Evolutionary conservation across 2,329 filamentous ascomycete genomes (phyloP), one percentile per base, ranked within the genome.

Genomic region (Chrysoporthe austroafricana): DNA sequence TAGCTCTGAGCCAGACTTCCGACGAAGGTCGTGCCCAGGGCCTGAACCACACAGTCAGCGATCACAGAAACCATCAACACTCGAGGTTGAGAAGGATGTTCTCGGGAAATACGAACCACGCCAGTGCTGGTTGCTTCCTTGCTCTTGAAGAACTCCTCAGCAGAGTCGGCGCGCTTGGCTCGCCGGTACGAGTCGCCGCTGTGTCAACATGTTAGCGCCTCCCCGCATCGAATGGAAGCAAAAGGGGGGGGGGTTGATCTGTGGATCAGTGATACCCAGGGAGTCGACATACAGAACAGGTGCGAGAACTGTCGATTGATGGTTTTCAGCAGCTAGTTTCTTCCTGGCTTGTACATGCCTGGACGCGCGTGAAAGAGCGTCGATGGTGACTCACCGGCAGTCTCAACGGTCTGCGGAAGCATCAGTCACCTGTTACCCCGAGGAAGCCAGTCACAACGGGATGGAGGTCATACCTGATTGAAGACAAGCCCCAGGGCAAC

Each of bases 401-500:
- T 68, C 68, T 70, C 68, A 44, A 70, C 46, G 13, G 66, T 60
- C 66, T 62, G 5, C 16, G 7, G 6, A 2, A 39, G 16, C 4
- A 34, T 13, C 6, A 18, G 43, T 62, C 32, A 34, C 16, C 16
- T 46, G 11, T 8, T 32, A 34, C n/a, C 8, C 6, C 14, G 39
- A 21, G 8, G 26, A 26, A 34, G 18, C 16, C 11, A n/a, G 2
- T 42, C 4, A 36, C 34, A 8, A n/a, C 14, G 9, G 18, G 57
- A 21, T 14, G 57, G 43, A n/a, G 42, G 11, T 16, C 59, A 48
- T 62, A 62, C 90, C 84, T 99, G 95, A 87, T 92, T 97, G 90
- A 97, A 99, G 81, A 94, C 84, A 71, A 94, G 96, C 83, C 96
- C 96, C 77, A 98, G 89, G 77, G 95, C 96, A 78, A 99, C 97